Evolutionary conservation across 2,329 filamentous ascomycete genomes (phyloP).

Genomic region (Alternaria conjuncta): DNA sequence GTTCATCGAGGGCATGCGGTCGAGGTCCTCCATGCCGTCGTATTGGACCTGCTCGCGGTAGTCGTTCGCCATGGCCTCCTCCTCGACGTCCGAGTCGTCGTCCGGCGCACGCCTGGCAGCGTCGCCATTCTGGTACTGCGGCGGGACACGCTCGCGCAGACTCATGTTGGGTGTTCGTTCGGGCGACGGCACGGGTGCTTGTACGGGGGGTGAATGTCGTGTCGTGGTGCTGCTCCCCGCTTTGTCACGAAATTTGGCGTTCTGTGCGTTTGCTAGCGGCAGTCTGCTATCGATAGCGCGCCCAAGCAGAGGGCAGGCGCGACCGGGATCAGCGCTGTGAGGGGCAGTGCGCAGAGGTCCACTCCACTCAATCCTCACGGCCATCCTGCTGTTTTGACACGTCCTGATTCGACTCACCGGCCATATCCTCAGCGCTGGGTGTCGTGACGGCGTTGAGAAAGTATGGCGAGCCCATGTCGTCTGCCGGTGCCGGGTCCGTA

Average conservation of each 20-base stretch:
- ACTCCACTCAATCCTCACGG: constrained; percentile 5
- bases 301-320: neutral
- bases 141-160: constrained; percentile 22
- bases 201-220: constrained; percentile 11
- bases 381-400: neutral
- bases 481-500: constrained; percentile 8
- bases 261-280: constrained; percentile 25
- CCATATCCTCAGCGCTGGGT: neutral
- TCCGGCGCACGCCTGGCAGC: constrained; percentile 53
- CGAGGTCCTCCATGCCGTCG: constrained; percentile 83
- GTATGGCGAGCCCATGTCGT: constrained; percentile 13
- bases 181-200: constrained; percentile 11
- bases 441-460: neutral
- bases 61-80: constrained; percentile 94
- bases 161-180: constrained; percentile 25
- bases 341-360: neutral
- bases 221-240: constrained; percentile 22
- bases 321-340: neutral
- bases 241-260: constrained; percentile 20
- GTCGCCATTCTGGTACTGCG: constrained; percentile 51
- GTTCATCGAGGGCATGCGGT: constrained; percentile 66
- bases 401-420: constrained; percentile 1
- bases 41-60: constrained; percentile 95
- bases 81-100: constrained; percentile 92
- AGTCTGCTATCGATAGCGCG: constrained; percentile 24